Evolutionary conservation across 2,329 filamentous ascomycete genomes (phyloP), one percentile per base, ranked within the genome.

Genomic region (Nigrospora osmanthi): DNA sequence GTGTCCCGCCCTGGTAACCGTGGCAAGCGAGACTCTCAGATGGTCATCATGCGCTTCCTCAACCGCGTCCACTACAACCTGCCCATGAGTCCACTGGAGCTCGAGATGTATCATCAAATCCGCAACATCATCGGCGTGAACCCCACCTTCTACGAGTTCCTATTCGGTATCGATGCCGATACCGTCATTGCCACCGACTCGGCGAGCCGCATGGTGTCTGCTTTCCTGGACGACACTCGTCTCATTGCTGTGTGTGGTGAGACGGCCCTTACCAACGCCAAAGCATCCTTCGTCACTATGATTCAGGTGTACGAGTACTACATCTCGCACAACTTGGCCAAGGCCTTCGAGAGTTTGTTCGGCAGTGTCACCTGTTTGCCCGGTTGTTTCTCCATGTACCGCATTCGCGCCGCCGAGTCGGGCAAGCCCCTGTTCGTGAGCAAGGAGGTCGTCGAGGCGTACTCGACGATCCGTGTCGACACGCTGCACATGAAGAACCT

Each of bases 291-390:
- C 60, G 81, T 95, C 54, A 98, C 93, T 42, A 97, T 97, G 91
- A 98, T 98, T 63, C 93, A 98, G 68, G 91, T 98, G 32, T 98
- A 97, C 74, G 91, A 98, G 68, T 98, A 98, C 76, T 98, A 90
- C 72, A 98, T 98, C 59, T 97, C 91, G 42, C 91, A 98, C 74
- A 95, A 97, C 64, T 70, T 98, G 55, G 84, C 87, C 55, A 97
- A 98, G 71, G 93, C 91, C 12, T 98, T 98, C 64, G 91, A 97
- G 68, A 93, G 87, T 69, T 76, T 98, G 57, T 98, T 98, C 61
- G 93, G 91, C 47, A 95, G 88, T 54, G 91, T 98, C 55, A 98
- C 93, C 42, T 98, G 93, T 77, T 75, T 98, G 61, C 93, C 93
- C 19, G 93, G 93, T 73, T 98, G 93, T 79, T 98, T 97, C 78